A percentile compares a stretch with the other conserved stretches of the same genome.
Conservation (phyloP, 176 grass and related monocot species). For the Panicum miliaceum region DNA sequence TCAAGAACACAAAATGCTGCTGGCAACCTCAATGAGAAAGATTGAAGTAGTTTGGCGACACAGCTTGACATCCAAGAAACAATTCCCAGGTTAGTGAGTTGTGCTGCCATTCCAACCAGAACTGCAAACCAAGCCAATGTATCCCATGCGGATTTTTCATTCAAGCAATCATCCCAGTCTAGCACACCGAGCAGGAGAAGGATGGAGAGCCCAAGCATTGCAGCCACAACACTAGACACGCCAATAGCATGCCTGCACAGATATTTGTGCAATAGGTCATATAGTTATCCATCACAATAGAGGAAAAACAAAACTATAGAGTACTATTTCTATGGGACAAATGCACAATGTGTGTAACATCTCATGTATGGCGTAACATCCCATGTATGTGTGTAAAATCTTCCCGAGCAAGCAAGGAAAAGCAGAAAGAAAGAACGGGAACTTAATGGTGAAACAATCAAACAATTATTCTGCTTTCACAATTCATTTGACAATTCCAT, state of each 20-base stretch:
- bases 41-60: slow-evolving; percentile 68
- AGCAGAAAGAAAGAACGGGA: background rate
- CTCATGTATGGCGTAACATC: too few species aligned
- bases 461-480: background rate
- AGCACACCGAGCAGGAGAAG: slow-evolving; percentile 86
- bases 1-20: slow-evolving; percentile 74
- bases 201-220: slow-evolving; percentile 84
- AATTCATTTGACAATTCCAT: background rate
- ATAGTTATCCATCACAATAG: too few species aligned
- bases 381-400: too few species aligned
- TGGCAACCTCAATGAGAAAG: slow-evolving; percentile 74
- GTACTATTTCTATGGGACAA: too few species aligned
- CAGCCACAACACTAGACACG: slow-evolving; percentile 79
- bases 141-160: slow-evolving; percentile 91
- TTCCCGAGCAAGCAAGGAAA: too few species aligned
- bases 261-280: slow-evolving; percentile 6
- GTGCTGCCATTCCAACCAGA: slow-evolving; percentile 84
- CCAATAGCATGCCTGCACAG: slow-evolving; percentile 61
- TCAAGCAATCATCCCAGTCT: slow-evolving; percentile 86
- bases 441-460: background rate
- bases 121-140: slow-evolving; percentile 83
- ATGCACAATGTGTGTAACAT: too few species aligned
- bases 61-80: slow-evolving; percentile 82
- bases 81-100: slow-evolving; percentile 77
- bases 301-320: too few species aligned